These are phyloP conservation scores for Moelleriella libera DNA, from an alignment of 2,329 filamentous ascomycete species.

Conservation along the genomic window DNA sequence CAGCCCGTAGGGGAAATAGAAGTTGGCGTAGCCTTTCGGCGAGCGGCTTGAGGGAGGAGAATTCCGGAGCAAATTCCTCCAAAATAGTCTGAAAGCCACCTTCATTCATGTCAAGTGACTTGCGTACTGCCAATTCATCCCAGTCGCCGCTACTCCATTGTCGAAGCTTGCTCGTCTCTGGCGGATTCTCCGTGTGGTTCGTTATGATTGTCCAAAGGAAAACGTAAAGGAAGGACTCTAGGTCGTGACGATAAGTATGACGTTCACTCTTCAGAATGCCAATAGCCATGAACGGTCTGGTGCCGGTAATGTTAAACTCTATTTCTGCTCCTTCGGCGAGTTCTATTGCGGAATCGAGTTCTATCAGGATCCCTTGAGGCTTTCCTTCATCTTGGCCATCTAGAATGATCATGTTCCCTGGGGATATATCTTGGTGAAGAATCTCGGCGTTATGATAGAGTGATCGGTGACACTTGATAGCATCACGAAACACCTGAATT, in stretches of 20 bases:
- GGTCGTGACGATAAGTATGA: conserved; percentile 12
- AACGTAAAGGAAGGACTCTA: conserved; percentile 15
- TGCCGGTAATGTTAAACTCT: conserved; percentile 5
- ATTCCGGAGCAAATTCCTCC: conserved; percentile 7
- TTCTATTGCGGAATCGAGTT: conserved; percentile 8
- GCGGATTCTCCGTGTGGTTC: conserved; percentile 1
- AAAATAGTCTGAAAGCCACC: conserved; percentile 6
- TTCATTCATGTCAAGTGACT: conserved; percentile 2
- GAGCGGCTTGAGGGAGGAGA: conserved; percentile 7
- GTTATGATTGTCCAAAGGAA: conserved; percentile 6
- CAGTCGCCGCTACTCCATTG: conserved; percentile 5
- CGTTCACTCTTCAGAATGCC: conserved; percentile 4
- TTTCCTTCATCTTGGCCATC: not conserved
- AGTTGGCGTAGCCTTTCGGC: conserved; percentile 7
- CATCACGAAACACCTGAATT: conserved; percentile 8
- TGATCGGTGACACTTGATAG: conserved; percentile 9
- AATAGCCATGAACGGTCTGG: conserved; percentile 12
- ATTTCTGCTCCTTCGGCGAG: conserved; percentile 2
- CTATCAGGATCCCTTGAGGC: conserved; percentile 7
- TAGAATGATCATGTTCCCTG: conserved; percentile 8
- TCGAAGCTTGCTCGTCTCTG: conserved; percentile 6
- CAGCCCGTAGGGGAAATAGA: conserved; percentile 7
- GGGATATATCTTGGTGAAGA: conserved; percentile 7
- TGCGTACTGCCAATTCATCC: conserved; percentile 4
- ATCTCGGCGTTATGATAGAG: conserved; percentile 5